Conservation (phyloP, 371 early-diverging fungal genomes). For the Syncephalastrum sp. region DNA sequence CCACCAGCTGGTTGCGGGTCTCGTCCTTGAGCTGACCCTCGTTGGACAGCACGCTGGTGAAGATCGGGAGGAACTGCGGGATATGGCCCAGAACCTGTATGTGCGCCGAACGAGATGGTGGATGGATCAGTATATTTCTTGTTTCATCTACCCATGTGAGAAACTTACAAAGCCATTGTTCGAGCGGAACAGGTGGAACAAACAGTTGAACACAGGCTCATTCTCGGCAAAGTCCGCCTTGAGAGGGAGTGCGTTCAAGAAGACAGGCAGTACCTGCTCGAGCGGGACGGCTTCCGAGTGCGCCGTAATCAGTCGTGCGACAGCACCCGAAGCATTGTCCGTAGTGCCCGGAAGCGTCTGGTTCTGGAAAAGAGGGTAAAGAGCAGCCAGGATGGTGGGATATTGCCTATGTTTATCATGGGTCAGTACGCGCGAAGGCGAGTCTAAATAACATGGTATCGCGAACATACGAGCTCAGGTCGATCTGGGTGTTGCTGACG, state of each 20-base stretch:
- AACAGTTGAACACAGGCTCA: constrained; percentile 69
- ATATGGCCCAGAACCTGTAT: constrained; percentile 32
- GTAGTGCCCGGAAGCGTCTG: constrained; percentile 62
- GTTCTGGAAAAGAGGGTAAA: constrained; percentile 70
- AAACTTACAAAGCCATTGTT: constrained; percentile 47
- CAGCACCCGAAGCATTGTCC: constrained; percentile 89
- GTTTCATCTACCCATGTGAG: not conserved
- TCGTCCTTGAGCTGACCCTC: constrained; percentile 55
- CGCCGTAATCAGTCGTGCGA: constrained; percentile 49
- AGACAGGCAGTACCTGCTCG: constrained; percentile 72
- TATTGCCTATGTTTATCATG: constrained; percentile 49
- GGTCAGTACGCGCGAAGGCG: not conserved
- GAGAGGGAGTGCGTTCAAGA: constrained; percentile 71
- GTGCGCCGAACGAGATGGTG: not conserved
- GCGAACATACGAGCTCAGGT: constrained; percentile 53
- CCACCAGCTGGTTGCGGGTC: constrained; percentile 55
- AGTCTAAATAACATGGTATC: not conserved
- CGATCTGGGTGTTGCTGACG: constrained; percentile 62
- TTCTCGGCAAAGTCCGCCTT: constrained; percentile 81
- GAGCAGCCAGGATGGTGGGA: constrained; percentile 59
- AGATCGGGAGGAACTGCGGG: constrained; percentile 45
- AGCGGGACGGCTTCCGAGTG: constrained; percentile 72
- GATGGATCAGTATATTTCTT: not conserved
- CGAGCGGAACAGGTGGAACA: constrained; percentile 59
- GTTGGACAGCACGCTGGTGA: constrained; percentile 43